Evolutionary conservation across 257 asterid species (phyloP), one percentile per base, ranked within the genome.

Genomic region (Linaria vulgaris): DNA sequence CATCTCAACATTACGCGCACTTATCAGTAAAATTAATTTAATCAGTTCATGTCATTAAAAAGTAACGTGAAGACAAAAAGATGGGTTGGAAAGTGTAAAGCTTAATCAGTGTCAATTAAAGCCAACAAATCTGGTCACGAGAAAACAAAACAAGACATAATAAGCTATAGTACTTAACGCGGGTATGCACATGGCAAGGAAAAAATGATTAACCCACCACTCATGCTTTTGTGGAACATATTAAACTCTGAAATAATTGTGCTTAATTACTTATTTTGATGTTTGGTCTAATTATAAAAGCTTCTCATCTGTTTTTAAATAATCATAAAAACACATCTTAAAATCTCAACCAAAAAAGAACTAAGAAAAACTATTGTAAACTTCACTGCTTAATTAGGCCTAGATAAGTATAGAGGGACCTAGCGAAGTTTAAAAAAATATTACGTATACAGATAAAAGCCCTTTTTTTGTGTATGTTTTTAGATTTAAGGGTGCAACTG

Each of bases 81-180:
- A 8, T 27, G 34, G 34, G 34, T 2, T 27, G 34, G 52, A 43
- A 47, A 24, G 23, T 21, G 16, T 5, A 45, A 13, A 68, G 50
- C 38, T 48, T 21, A 61, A 43, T 50, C 45, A 61, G 49, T 44
- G 25, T 55, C 46, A 55, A 31, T 65, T 31, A 61, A 66, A 19
- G 71, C 80, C 73, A 72, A 72, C 55, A 56, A 48, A 64, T 76
- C 69, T 68, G 78, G 75, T 76, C 27, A 61, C 47, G 52, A 6
- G 56, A 55, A 13, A 23, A 53, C 19, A 67, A 66, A 59, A 39
- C 61, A 57, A 62, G 69, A 66, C 71, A 65, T 65, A 44, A 60
- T 13, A 22, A 19, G 8, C 45, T 6, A 34, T 20, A n/a, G n/a
- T n/a, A 64, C 30, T 63, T 49, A 52, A 47, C 56, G 72, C 66